A percentile compares a stretch with the other conserved stretches of the same genome.
Evolutionary conservation across 148 eudicot species (phyloP).

Genomic region (Amaranthus palmeri): DNA sequence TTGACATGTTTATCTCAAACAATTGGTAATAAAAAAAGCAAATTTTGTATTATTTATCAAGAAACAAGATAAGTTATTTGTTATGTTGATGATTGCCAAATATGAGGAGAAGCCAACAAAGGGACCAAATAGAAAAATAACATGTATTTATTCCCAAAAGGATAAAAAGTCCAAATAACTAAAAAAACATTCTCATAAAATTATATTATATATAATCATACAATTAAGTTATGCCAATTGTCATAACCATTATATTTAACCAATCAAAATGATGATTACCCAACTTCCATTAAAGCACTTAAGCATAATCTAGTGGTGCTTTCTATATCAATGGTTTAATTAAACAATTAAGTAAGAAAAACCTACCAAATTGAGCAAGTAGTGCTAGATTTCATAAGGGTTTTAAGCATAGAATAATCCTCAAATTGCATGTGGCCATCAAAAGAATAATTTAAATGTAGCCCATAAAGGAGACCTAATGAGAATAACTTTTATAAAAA

Average conservation of each 20-base stretch:
- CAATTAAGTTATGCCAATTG: constrained; percentile 1
- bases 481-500: constrained; percentile 35
- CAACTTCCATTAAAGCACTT: constrained; percentile 15
- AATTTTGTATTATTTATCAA: background rate
- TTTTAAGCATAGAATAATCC: constrained; percentile 9
- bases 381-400: background rate
- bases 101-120: background rate
- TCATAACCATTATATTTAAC: constrained; percentile 10
- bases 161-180: background rate
- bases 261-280: constrained; percentile 17
- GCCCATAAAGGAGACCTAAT: constrained; percentile 75
- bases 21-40: too few relatives aligned
- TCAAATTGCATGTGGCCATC: constrained; percentile 28
- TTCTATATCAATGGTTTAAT: background rate
- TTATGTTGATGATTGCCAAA: constrained; percentile 1
- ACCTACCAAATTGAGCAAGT: constrained; percentile 28
- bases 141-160: background rate
- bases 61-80: background rate
- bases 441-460: constrained; percentile 48
- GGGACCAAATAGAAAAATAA: background rate
- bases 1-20: too few relatives aligned
- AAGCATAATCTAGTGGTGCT: constrained; percentile 20
- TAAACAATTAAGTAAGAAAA: background rate
- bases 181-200: constrained; percentile 5
- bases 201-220: background rate